A percentile compares a stretch with the other conserved stretches of the same genome.
These are phyloP conservation scores for Tubosaeta sp. DNA, from an alignment of 768 basidiomycete species.

Conservation along the genomic window DNA sequence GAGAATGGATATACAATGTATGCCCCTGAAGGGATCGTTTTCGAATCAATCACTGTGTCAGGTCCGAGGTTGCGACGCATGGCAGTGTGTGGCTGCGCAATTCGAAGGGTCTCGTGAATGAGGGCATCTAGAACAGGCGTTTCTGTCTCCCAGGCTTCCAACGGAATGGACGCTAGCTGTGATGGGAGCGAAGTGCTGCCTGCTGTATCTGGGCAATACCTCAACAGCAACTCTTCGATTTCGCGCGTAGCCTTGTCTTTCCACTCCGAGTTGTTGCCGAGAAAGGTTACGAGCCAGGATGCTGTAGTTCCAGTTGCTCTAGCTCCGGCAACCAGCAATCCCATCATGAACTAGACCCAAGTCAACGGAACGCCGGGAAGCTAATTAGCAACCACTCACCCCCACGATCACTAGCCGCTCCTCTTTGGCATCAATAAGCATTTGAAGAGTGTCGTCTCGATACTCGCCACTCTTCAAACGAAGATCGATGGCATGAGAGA, in stretches of 20 bases:
- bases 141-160: conserved; percentile 65
- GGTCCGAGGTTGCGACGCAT: conserved; percentile 79
- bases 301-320: conserved; percentile 78
- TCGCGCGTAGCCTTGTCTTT: conserved; percentile 56
- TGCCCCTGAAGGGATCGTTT: conserved; percentile 65
- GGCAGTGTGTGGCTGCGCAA: conserved; percentile 76
- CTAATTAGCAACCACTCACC: conserved; percentile 36
- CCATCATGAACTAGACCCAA: conserved; percentile 68
- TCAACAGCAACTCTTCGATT: conserved; percentile 50
- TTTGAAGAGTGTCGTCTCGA: conserved; percentile 66
- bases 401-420: conserved; percentile 67
- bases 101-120: conserved; percentile 71
- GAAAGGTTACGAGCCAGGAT: conserved; percentile 71
- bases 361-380: conserved; percentile 18
- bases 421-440: conserved; percentile 67
- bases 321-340: conserved; percentile 74
- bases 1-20: conserved; percentile 79
- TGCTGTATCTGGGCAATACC: conserved; percentile 31
- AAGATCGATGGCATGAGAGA: conserved; percentile 51
- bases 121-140: conserved; percentile 70
- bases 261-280: conserved; percentile 67
- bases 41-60: conserved; percentile 64
- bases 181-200: conserved; percentile 34
- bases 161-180: conserved; percentile 54
- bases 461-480: conserved; percentile 54